Evolutionary conservation across 2,329 filamentous ascomycete species (phyloP).

Genomic region (Aschersonia sp.): DNA sequence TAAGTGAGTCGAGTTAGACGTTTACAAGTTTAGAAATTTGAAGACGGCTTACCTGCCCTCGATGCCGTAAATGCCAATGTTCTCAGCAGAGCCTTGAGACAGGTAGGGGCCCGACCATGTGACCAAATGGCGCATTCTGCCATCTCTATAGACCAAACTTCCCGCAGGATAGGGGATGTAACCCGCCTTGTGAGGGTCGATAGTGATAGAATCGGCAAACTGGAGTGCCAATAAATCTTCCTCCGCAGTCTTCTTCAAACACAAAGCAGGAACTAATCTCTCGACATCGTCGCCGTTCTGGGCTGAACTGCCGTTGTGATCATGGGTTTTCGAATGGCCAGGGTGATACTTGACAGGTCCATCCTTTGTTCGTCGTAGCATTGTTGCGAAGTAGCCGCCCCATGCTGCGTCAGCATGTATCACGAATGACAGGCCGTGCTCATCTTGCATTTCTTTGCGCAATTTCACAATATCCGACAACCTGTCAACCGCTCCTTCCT

Average conservation of each 20-base stretch:
- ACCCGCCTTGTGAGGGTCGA: slow-evolving; percentile 32
- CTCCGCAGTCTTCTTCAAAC: slow-evolving; percentile 15
- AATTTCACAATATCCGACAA: slow-evolving; percentile 15
- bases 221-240: slow-evolving; percentile 23
- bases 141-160: slow-evolving; percentile 27
- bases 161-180: slow-evolving; percentile 32
- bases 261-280: slow-evolving; percentile 19
- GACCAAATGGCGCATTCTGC: slow-evolving; percentile 25
- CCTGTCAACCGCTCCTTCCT: slow-evolving; percentile 30
- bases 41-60: slow-evolving; percentile 21
- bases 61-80: slow-evolving; percentile 27
- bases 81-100: slow-evolving; percentile 21
- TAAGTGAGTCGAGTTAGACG: no score
- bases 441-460: slow-evolving; percentile 22
- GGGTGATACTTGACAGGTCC: not conserved
- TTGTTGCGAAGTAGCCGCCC: slow-evolving; percentile 33
- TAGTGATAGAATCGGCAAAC: slow-evolving; percentile 27
- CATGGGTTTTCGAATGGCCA: no score
- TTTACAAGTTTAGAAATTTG: no score
- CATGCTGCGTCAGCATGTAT: slow-evolving; percentile 33
- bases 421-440: slow-evolving; percentile 26
- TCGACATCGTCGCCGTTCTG: not conserved
- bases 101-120: slow-evolving; percentile 28
- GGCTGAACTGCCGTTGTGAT: no score
- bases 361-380: slow-evolving; percentile 20